Conservation (phyloP, 1,139 yeast species). For the Kodamaea anthophila region DNA sequence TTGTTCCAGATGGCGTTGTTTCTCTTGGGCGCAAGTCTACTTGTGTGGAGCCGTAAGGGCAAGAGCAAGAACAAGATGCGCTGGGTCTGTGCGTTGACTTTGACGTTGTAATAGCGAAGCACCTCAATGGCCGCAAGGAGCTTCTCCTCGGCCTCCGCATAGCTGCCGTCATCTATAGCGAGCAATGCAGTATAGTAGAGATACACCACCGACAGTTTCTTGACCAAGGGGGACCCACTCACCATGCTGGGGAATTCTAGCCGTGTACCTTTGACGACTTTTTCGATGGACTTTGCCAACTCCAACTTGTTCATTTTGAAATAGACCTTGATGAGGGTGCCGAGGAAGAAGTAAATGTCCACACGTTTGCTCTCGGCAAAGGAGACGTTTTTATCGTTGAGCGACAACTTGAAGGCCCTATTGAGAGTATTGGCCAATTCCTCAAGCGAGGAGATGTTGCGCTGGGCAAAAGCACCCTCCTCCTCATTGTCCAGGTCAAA, state of each 20-base stretch:
- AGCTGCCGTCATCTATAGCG: conserved; percentile 58
- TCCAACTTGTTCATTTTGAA: conserved; percentile 64
- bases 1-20: conserved; percentile 29
- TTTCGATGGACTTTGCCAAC: conserved; percentile 71
- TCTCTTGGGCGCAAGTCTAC: conserved; percentile 35
- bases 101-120: conserved; percentile 20
- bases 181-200: conserved; percentile 63
- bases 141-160: conserved; percentile 41
- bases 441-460: conserved; percentile 29
- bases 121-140: conserved; percentile 43
- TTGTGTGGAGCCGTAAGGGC: conserved; percentile 47
- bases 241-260: conserved; percentile 42
- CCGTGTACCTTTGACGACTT: conserved; percentile 58
- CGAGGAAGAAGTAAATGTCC: conserved; percentile 71
- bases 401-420: conserved; percentile 67
- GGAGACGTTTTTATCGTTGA: conserved; percentile 69
- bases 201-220: conserved; percentile 29
- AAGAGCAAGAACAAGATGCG: conserved; percentile 45
- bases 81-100: conserved; percentile 25
- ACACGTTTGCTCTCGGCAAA: conserved; percentile 45
- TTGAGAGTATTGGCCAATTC: conserved; percentile 63
- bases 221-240: conserved; percentile 20
- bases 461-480: conserved; percentile 1
- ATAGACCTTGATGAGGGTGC: conserved; percentile 66
- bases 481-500: conserved; percentile 11